phyloP scores from a whole-genome alignment of 257 asterid species.

The Solanum pimpinellifolium region DNA sequence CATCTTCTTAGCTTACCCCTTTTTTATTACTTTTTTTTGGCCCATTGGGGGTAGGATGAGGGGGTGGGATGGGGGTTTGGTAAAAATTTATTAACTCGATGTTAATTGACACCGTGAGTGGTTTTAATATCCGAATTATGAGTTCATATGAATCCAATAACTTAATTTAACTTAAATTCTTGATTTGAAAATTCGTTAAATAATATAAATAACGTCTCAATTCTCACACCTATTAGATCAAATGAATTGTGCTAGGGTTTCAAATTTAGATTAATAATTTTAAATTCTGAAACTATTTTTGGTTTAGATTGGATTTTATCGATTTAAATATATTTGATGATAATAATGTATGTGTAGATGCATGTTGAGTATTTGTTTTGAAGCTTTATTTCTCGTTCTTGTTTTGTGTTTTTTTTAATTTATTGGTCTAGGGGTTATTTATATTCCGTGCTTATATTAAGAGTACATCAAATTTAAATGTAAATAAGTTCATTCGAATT shows the following conservation, averaged over 20 bases:
- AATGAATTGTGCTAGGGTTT: neutral
- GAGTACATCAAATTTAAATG: no score
- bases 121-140: neutral
- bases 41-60: neutral
- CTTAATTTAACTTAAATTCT: neutral
- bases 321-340: neutral
- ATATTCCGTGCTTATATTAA: no score
- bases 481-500: no score
- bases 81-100: no score
- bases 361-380: no score
- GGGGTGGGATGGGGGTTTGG: neutral
- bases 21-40: neutral
- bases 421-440: fast-evolving
- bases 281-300: fast-evolving
- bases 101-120: neutral
- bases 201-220: neutral
- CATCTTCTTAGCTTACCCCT: neutral
- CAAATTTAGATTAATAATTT: no score
- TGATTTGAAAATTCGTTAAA: neutral
- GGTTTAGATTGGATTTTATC: neutral
- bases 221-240: neutral
- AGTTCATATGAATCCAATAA: neutral
- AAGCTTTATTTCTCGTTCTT: no score
- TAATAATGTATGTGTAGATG: no score
- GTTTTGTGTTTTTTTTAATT: no score